Evolutionary conservation across 805 yeast species (phyloP).

Genomic region (Pichia exigua): DNA sequence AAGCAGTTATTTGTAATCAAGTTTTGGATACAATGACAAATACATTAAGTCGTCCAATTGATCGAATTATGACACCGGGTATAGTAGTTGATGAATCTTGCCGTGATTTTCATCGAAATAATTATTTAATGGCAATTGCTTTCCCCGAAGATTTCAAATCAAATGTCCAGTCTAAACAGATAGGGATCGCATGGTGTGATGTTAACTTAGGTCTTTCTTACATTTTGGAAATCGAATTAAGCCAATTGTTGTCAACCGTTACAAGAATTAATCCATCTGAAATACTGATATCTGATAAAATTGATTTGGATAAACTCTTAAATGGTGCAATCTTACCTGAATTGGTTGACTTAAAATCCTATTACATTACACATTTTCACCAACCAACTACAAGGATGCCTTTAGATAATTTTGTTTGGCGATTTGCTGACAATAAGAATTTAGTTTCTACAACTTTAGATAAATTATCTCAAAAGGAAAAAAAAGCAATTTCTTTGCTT

Average conservation of each 20-base stretch:
- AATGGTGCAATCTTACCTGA: slow-evolving; percentile 50
- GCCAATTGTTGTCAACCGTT: slow-evolving; percentile 59
- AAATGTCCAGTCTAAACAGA: slow-evolving; percentile 29
- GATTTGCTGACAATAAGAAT: slow-evolving; percentile 32
- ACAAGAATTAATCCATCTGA: slow-evolving; percentile 79
- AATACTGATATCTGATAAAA: slow-evolving; percentile 48
- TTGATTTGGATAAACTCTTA: slow-evolving; percentile 32
- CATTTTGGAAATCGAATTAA: slow-evolving; percentile 55
- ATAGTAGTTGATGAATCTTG: slow-evolving; percentile 84
- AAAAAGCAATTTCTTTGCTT: slow-evolving; percentile 53
- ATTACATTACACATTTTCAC: slow-evolving; percentile 48
- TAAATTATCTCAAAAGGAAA: slow-evolving; percentile 38
- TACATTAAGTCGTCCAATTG: slow-evolving; percentile 56
- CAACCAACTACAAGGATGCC: slow-evolving; percentile 35
- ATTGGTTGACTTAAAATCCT: slow-evolving; percentile 49
- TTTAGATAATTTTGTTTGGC: slow-evolving; percentile 29
- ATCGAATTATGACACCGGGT: slow-evolving; percentile 85
- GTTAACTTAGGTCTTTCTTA: slow-evolving; percentile 73
- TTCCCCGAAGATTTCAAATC: slow-evolving; percentile 44
- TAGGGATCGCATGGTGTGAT: slow-evolving; percentile 87
- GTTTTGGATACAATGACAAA: slow-evolving; percentile 24
- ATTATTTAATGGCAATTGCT: slow-evolving; percentile 59
- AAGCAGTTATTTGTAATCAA: slow-evolving; percentile 83
- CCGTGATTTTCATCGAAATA: slow-evolving; percentile 62
- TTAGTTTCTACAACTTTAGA: slow-evolving; percentile 23